These are phyloP conservation scores for Calvatia gigantea DNA, from an alignment of 768 basidiomycete genomes.

Conservation along the genomic window DNA sequence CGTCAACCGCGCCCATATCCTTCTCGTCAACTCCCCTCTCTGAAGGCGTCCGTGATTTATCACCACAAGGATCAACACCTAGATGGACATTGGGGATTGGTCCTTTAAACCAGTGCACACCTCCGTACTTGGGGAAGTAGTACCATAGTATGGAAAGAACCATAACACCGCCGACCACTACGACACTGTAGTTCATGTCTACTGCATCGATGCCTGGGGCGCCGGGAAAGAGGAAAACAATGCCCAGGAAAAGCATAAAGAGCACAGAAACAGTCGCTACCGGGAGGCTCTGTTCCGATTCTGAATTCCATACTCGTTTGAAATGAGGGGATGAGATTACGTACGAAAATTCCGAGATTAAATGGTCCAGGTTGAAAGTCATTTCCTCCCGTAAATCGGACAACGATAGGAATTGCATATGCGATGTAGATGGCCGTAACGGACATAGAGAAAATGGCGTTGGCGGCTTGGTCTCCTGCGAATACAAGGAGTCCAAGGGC, in stretches of 20 bases:
- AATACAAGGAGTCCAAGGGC: constrained; percentile 58
- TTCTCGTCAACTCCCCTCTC: neutral
- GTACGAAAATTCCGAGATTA: constrained; percentile 36
- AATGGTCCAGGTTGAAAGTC: constrained; percentile 57
- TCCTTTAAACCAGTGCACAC: constrained; percentile 71
- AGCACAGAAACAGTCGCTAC: constrained; percentile 53
- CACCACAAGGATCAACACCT: neutral
- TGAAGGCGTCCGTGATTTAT: neutral
- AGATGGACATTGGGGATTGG: constrained; percentile 45
- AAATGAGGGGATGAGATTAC: constrained; percentile 7
- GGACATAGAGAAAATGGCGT: constrained; percentile 52
- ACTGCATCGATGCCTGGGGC: constrained; percentile 40
- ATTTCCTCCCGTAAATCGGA: constrained; percentile 44
- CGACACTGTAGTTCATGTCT: constrained; percentile 73
- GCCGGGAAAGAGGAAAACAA: constrained; percentile 66
- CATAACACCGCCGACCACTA: constrained; percentile 63
- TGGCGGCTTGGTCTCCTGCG: constrained; percentile 55
- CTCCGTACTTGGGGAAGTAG: constrained; percentile 71
- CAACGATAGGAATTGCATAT: constrained; percentile 52
- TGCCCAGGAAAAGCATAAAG: constrained; percentile 65
- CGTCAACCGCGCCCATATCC: neutral
- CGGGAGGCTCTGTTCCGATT: constrained; percentile 45
- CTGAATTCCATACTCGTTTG: neutral
- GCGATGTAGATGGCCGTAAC: constrained; percentile 45
- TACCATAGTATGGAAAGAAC: constrained; percentile 61